phyloP scores from a whole-genome alignment of 1,139 yeast species.

The Pichia sp. region DNA sequence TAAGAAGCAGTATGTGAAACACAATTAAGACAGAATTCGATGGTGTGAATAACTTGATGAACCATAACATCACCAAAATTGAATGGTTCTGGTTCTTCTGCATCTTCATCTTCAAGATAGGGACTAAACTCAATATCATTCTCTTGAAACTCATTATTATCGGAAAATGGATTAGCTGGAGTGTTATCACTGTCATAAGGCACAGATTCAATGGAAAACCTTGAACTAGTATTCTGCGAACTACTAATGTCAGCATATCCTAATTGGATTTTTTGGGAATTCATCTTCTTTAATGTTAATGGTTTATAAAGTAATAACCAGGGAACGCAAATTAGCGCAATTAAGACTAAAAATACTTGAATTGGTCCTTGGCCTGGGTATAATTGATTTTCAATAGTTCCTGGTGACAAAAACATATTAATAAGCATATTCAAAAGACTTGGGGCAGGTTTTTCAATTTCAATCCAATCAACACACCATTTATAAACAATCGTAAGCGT shows the following conservation, averaged over 20 bases:
- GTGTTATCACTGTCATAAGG: constrained; percentile 26
- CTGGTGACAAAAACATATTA: constrained; percentile 93
- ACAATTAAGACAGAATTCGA: constrained; percentile 95
- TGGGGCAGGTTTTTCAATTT: constrained; percentile 72
- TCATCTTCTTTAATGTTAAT: constrained; percentile 50
- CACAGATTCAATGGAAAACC: constrained; percentile 57
- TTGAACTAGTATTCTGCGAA: constrained; percentile 34
- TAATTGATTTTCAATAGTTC: constrained; percentile 72
- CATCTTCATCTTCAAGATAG: constrained; percentile 34
- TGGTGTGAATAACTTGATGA: constrained; percentile 96
- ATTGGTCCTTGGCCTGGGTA: constrained; percentile 80
- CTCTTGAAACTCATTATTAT: no score
- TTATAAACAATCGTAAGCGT: constrained; percentile 80
- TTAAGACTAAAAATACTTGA: constrained; percentile 63
- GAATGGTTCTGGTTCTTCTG: constrained; percentile 43
- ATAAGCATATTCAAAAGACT: constrained; percentile 91
- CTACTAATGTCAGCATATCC: constrained; percentile 16
- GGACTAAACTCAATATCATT: neutral
- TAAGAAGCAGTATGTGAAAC: constrained; percentile 98
- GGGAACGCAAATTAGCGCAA: constrained; percentile 89
- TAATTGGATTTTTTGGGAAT: constrained; percentile 16
- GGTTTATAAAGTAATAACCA: constrained; percentile 90
- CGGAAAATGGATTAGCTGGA: constrained; percentile 34
- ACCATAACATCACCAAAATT: constrained; percentile 91
- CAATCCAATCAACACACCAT: constrained; percentile 93